Conservation (phyloP, 139 green algal species). For the Prasinococcaceae sp. region DNA sequence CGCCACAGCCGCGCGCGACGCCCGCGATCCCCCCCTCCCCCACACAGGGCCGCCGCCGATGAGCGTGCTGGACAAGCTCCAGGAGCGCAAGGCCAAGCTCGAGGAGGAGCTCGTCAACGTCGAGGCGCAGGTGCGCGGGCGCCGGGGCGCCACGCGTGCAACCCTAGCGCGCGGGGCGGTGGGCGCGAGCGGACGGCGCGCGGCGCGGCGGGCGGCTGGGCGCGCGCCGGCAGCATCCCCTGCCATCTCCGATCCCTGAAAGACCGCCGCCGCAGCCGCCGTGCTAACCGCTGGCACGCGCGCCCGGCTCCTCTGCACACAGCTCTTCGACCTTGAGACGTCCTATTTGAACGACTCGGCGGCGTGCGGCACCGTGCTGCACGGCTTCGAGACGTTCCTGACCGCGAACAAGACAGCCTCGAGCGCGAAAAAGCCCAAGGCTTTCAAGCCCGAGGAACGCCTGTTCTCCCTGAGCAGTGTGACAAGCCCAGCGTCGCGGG, state of each 20-base stretch:
- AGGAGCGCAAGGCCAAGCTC: slow-evolving; percentile 22
- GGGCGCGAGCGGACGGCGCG: background rate
- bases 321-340: slow-evolving; percentile 38
- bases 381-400: slow-evolving; percentile 35
- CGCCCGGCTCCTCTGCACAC: slow-evolving; percentile 5
- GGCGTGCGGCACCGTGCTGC: slow-evolving; percentile 29
- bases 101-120: slow-evolving; percentile 26
- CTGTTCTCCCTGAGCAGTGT: slow-evolving; percentile 32
- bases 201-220: background rate
- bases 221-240: background rate
- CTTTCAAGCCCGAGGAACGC: slow-evolving; percentile 31
- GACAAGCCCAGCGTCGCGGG: slow-evolving; percentile 20
- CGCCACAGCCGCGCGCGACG: too few relatives aligned
- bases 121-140: slow-evolving; percentile 23
- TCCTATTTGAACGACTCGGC: slow-evolving; percentile 28
- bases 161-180: background rate
- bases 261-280: background rate
- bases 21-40: too few relatives aligned
- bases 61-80: slow-evolving; percentile 4
- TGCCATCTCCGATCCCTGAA: background rate
- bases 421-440: slow-evolving; percentile 23
- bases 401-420: slow-evolving; percentile 17
- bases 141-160: background rate
- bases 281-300: background rate
- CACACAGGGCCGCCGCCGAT: too few relatives aligned